A percentile compares a stretch with the other conserved stretches of the same genome.
Conservation (phyloP, 2,329 filamentous ascomycete genomes). For the Akanthomyces dipterigenus region DNA sequence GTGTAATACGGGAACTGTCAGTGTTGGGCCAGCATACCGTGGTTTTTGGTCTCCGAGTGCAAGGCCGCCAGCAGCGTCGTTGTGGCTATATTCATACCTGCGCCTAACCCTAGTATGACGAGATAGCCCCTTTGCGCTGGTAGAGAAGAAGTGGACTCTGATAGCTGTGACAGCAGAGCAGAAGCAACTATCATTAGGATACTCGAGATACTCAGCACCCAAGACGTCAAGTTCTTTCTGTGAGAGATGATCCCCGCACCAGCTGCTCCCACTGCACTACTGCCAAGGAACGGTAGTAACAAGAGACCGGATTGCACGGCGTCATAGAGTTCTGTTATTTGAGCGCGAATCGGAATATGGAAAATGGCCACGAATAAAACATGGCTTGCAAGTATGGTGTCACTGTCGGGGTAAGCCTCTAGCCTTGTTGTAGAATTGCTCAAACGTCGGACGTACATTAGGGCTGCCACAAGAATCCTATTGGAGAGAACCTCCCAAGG, state of each 20-base stretch:
- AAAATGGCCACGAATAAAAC: neutral
- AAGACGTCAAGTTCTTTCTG: neutral
- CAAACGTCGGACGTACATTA: neutral
- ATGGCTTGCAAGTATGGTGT: neutral
- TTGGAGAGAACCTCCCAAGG: neutral
- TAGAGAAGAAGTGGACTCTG: neutral
- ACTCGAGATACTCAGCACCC: neutral
- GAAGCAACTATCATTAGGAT: neutral
- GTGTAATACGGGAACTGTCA: too few species aligned
- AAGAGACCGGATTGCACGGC: neutral
- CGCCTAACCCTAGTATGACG: neutral
- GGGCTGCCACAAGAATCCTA: neutral
- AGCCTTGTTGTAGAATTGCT: neutral
- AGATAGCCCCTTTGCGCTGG: neutral
- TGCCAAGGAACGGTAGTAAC: neutral
- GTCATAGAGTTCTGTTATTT: neutral
- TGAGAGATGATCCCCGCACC: neutral
- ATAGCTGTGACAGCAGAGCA: neutral
- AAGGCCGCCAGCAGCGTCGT: neutral
- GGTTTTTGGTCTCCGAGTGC: slow-evolving; percentile 32
- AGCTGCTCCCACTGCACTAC: neutral
- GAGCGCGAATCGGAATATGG: neutral
- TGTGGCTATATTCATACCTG: neutral
- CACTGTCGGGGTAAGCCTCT: neutral
- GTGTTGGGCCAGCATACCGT: slow-evolving; percentile 41